These are phyloP conservation scores for Leccinum subtestaceum DNA, from an alignment of 768 basidiomycete genomes.

Conservation along the genomic window DNA sequence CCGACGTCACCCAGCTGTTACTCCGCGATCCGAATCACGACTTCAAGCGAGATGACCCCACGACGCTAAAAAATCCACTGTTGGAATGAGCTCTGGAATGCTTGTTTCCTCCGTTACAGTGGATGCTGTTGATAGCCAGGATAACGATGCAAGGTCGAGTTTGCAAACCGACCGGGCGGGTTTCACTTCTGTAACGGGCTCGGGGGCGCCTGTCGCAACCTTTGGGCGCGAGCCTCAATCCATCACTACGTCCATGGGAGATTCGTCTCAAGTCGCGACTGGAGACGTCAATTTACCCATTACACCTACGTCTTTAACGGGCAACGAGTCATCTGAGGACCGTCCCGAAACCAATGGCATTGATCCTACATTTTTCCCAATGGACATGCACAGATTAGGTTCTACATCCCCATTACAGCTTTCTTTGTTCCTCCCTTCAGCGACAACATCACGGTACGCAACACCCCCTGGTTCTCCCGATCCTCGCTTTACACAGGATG, in stretches of 20 bases:
- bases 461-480: slow-evolving; percentile 13
- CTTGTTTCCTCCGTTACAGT: background rate
- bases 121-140: background rate
- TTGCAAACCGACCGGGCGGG: background rate
- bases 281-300: background rate
- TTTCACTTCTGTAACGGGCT: background rate
- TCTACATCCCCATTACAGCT: background rate
- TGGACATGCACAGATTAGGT: background rate
- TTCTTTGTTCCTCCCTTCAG: background rate
- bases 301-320: background rate
- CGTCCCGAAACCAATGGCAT: background rate
- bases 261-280: background rate
- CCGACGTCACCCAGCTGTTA: slow-evolving; percentile 16
- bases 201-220: background rate
- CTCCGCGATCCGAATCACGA: slow-evolving; percentile 14
- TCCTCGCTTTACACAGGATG: slow-evolving; percentile 10
- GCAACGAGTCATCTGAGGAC: background rate
- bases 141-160: background rate
- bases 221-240: background rate
- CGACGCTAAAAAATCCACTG: background rate
- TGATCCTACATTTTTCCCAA: background rate
- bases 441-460: background rate
- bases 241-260: background rate
- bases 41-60: slow-evolving; percentile 7
- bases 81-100: background rate